phyloP scores from a whole-genome alignment of 75 land plant genomes.

The Selaginella tamariscina region DNA sequence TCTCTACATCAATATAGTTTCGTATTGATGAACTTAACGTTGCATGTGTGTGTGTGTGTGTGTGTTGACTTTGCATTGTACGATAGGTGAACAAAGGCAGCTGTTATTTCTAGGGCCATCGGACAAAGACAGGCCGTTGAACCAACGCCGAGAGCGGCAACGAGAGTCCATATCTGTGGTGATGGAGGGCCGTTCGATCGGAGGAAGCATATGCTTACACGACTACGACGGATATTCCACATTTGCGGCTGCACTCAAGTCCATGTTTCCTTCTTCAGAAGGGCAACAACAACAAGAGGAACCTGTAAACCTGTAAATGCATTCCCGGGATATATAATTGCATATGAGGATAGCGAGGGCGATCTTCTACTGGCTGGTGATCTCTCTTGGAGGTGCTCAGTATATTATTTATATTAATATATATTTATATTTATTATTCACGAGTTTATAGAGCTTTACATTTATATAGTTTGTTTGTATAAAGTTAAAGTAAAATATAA shows the following conservation, averaged over 20 bases:
- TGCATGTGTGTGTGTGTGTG: too few species aligned
- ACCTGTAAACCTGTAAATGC: conserved; percentile 35
- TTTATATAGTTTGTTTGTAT: neutral
- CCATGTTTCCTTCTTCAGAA: conserved; percentile 23
- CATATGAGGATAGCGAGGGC: conserved; percentile 60
- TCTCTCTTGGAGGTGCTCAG: conserved; percentile 43
- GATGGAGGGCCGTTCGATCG: conserved; percentile 62
- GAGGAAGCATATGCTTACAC: conserved; percentile 40
- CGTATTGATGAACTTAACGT: too few species aligned
- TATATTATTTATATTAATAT: neutral
- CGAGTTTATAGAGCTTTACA: neutral
- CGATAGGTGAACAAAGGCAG: too few species aligned
- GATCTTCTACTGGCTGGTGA: conserved; percentile 69
- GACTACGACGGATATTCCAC: conserved; percentile 39
- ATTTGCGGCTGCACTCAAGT: conserved; percentile 39
- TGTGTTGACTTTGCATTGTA: too few species aligned
- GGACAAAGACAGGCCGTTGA: too few species aligned
- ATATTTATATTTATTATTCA: neutral
- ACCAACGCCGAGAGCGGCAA: too few species aligned
- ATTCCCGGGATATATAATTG: conserved; percentile 45
- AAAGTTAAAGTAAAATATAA: neutral
- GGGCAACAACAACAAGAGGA: neutral
- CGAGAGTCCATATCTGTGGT: too few species aligned
- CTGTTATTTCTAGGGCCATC: too few species aligned
- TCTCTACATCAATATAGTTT: too few species aligned